phyloP scores from a whole-genome alignment of 208 protist species.

The Novymonas esmeraldas region DNA sequence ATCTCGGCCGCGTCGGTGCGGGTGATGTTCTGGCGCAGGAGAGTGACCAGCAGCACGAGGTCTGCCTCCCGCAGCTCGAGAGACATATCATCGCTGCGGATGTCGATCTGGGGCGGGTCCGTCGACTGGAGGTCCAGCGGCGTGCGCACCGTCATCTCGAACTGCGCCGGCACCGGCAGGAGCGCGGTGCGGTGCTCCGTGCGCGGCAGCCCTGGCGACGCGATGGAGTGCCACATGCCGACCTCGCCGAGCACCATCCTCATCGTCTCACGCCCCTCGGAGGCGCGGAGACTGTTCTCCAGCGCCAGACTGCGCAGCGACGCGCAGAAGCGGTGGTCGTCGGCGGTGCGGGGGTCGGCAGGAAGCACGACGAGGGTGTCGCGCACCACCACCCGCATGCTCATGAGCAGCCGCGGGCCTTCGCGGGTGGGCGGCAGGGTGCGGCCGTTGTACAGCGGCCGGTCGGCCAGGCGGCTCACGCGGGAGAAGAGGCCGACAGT shows the following conservation, averaged over 20 bases:
- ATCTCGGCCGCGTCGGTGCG: conserved; percentile 33
- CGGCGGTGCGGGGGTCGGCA: conserved; percentile 52
- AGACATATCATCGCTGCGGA: conserved; percentile 53
- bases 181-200: conserved; percentile 26
- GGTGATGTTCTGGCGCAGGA: conserved; percentile 69
- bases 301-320: conserved; percentile 57
- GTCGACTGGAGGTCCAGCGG: conserved; percentile 59
- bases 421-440: conserved; percentile 40
- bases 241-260: conserved; percentile 73
- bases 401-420: conserved; percentile 70
- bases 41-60: conserved; percentile 57
- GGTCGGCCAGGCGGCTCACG: conserved; percentile 45
- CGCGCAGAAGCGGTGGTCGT: conserved; percentile 46
- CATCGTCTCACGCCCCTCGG: conserved; percentile 62
- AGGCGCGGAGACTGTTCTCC: conserved; percentile 67
- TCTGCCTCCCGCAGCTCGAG: conserved; percentile 48
- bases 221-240: conserved; percentile 36
- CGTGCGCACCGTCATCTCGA: conserved; percentile 63
- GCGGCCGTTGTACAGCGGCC: conserved; percentile 80
- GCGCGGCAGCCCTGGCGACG: not conserved
- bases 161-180: conserved; percentile 45
- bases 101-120: conserved; percentile 50
- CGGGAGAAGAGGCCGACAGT: conserved; percentile 67
- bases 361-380: conserved; percentile 69
- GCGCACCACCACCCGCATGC: conserved; percentile 62